phyloP scores from a whole-genome alignment of 352 stramenopile genomes.

The Globisporangium acanthophoron region DNA sequence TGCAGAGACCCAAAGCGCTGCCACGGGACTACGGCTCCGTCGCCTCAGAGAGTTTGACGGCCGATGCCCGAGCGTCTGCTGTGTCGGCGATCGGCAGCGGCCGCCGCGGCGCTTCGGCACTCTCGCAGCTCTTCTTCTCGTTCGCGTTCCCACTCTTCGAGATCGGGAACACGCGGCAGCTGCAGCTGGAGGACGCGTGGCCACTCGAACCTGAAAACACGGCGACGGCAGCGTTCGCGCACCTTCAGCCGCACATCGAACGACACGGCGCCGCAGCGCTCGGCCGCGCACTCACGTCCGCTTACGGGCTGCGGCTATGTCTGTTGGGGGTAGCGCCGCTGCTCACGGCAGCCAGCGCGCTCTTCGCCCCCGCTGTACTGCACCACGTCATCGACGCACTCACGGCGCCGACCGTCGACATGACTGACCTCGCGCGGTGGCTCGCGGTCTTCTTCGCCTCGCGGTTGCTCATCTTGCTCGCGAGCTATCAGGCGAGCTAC shows the following conservation, averaged over 20 bases:
- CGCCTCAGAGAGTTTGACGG: too few species aligned
- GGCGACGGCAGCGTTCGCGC: conserved; percentile 15
- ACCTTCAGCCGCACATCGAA: conserved; percentile 11
- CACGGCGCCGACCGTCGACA: conserved; percentile 16
- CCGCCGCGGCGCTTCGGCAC: too few species aligned
- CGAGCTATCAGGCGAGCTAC: conserved; percentile 19
- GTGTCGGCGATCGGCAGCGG: too few species aligned
- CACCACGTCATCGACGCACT: conserved; percentile 39
- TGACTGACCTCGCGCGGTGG: conserved; percentile 24
- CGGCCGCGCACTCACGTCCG: too few species aligned
- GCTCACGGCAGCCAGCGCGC: conserved; percentile 19
- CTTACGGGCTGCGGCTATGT: too few species aligned
- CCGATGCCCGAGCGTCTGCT: too few species aligned
- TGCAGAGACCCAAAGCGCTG: too few species aligned
- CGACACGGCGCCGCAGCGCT: too few species aligned
- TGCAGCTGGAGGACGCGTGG: conserved; percentile 37
- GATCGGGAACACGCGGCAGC: conserved; percentile 32
- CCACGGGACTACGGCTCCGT: too few species aligned
- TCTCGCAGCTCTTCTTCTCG: conserved; percentile 32
- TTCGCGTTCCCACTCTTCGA: conserved; percentile 37
- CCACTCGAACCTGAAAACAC: conserved; percentile 23
- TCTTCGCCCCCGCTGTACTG: conserved; percentile 40
- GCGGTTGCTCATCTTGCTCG: conserved; percentile 22
- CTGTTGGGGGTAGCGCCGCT: conserved; percentile 11
- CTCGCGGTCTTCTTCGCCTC: conserved; percentile 36